Evolutionary conservation across 176 grass and related monocot species (phyloP).

Genomic region (Poa pratensis): DNA sequence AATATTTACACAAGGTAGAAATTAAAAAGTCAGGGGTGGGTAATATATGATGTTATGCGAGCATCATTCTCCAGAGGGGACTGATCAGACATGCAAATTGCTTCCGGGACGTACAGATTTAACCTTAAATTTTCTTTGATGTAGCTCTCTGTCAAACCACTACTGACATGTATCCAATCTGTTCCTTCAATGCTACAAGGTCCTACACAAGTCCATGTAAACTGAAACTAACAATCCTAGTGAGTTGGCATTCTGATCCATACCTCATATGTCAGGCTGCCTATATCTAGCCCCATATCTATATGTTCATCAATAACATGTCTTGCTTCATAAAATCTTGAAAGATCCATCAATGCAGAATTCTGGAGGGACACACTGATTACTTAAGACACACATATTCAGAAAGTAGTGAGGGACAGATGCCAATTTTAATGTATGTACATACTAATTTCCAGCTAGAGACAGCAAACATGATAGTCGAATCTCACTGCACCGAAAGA

Average conservation of each 20-base stretch:
- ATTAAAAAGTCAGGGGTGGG: conserved; percentile 11
- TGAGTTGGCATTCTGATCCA: not conserved
- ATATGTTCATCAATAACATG: conserved; percentile 49
- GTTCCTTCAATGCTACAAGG: conserved; percentile 64
- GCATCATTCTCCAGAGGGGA: conserved; percentile 50
- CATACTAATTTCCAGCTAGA: not conserved
- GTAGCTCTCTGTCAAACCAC: conserved; percentile 56
- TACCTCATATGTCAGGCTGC: conserved; percentile 68
- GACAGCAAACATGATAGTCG: not conserved
- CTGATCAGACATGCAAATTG: conserved; percentile 34
- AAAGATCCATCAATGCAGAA: conserved; percentile 18
- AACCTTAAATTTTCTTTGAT: conserved; percentile 52
- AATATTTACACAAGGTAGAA: not conserved
- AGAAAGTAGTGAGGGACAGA: not conserved
- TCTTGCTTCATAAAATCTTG: conserved; percentile 41
- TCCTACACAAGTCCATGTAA: conserved; percentile 31
- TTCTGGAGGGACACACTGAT: conserved; percentile 21
- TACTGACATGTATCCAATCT: conserved; percentile 60
- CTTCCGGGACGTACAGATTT: conserved; percentile 1
- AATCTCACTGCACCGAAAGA: conserved; percentile 18
- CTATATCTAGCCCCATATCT: conserved; percentile 60
- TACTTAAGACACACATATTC: conserved; percentile 14
- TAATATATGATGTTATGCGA: conserved; percentile 53
- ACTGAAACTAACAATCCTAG: conserved; percentile 7
- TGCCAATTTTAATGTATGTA: not conserved